Evolutionary conservation across 116 monocot species (phyloP).

Genomic region (Iris pallida): DNA sequence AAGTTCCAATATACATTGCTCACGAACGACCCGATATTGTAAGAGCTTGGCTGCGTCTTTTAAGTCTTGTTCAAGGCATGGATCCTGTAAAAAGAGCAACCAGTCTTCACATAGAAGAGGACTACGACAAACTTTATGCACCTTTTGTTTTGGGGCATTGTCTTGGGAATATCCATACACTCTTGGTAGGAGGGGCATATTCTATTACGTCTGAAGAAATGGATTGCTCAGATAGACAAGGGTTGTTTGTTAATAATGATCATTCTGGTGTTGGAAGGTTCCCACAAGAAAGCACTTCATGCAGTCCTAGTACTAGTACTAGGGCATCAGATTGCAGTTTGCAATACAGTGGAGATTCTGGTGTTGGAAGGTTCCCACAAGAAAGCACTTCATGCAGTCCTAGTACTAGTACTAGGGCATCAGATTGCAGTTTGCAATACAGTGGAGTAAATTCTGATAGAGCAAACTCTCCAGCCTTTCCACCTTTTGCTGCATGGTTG

Average conservation of each 20-base stretch:
- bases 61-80: slow-evolving; percentile 73
- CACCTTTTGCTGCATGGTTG: slow-evolving; percentile 33
- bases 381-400: slow-evolving; percentile 29
- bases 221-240: slow-evolving; percentile 19
- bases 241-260: slow-evolving; percentile 17
- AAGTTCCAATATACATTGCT: slow-evolving; percentile 52
- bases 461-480: slow-evolving; percentile 10
- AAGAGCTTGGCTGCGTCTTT: slow-evolving; percentile 53
- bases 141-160: slow-evolving; percentile 47
- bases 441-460: slow-evolving; percentile 3
- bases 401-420: slow-evolving; percentile 13
- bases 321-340: neutral
- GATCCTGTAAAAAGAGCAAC: slow-evolving; percentile 65
- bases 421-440: neutral
- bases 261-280: slow-evolving; percentile 43
- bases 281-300: slow-evolving; percentile 34
- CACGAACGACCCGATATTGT: slow-evolving; percentile 52
- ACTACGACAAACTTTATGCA: slow-evolving; percentile 37
- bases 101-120: slow-evolving; percentile 43
- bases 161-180: slow-evolving; percentile 46
- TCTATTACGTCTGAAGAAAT: slow-evolving; percentile 11
- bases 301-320: slow-evolving; percentile 15
- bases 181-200: slow-evolving; percentile 56
- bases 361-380: slow-evolving; percentile 51
- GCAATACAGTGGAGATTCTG: neutral